A percentile compares a stretch with the other conserved stretches of the same genome.
phyloP scores from a whole-genome alignment of 305 asterid species.

The Fraxinus greggii region DNA sequence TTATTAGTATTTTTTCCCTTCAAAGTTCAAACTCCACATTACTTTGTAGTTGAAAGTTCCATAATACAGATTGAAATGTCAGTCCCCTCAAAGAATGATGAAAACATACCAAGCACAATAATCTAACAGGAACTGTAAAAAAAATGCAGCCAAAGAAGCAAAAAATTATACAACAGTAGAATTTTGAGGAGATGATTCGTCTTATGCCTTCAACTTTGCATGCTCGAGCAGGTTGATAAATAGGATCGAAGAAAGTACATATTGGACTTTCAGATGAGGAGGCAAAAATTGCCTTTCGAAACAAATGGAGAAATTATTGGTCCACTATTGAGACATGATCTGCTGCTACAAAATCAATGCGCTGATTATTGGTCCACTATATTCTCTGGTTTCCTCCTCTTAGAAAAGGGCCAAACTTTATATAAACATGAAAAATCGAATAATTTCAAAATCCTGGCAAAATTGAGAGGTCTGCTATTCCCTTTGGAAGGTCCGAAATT shows the following conservation, averaged over 20 bases:
- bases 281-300: neutral
- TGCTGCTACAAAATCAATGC: neutral
- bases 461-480: slow-evolving; percentile 85
- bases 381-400: neutral
- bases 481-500: slow-evolving; percentile 82
- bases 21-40: neutral
- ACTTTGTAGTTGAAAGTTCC: neutral
- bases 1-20: neutral
- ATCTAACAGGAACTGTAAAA: neutral
- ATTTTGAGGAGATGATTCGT: neutral
- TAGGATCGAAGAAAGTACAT: neutral
- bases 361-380: neutral
- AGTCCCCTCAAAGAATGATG: neutral
- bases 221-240: neutral
- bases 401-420: neutral
- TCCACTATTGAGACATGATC: neutral
- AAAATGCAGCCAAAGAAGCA: neutral
- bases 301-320: neutral
- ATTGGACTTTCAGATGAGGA: neutral
- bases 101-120: neutral
- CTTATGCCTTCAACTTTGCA: neutral
- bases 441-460: slow-evolving; percentile 59
- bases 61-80: neutral
- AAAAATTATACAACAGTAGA: neutral
- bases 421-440: neutral